Conservation (phyloP, 805 yeast genomes). For the Candida succiphila region DNA sequence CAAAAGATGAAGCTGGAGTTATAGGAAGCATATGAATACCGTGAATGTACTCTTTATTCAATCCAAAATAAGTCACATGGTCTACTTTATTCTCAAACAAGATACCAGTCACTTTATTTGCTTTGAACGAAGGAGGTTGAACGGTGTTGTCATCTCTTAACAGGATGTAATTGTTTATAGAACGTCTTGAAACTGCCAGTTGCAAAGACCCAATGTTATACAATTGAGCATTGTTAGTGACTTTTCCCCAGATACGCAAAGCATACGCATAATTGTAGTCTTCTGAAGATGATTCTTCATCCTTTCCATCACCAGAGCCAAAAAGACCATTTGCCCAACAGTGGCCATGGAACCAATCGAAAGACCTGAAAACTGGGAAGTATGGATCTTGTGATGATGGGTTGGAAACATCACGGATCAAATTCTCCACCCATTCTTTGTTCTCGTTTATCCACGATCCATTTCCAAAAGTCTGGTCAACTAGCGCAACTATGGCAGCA, state of each 20-base stretch:
- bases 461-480: slow-evolving; percentile 40
- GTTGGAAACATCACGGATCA: slow-evolving; percentile 61
- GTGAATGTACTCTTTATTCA: slow-evolving; percentile 51
- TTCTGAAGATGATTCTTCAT: slow-evolving; percentile 64
- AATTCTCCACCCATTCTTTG: slow-evolving; percentile 47
- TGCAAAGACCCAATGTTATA: slow-evolving; percentile 47
- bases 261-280: slow-evolving; percentile 64
- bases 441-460: slow-evolving; percentile 40
- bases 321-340: slow-evolving; percentile 67
- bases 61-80: slow-evolving; percentile 65
- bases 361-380: slow-evolving; percentile 57
- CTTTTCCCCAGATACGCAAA: slow-evolving; percentile 59
- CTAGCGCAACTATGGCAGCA: slow-evolving; percentile 67
- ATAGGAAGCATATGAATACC: slow-evolving; percentile 76
- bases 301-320: slow-evolving; percentile 56
- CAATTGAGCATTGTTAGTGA: slow-evolving; percentile 42
- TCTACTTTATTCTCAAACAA: slow-evolving; percentile 63
- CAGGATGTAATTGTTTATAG: slow-evolving; percentile 48
- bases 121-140: slow-evolving; percentile 40
- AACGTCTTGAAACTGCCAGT: slow-evolving; percentile 41
- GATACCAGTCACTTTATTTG: slow-evolving; percentile 60
- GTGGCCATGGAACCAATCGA: slow-evolving; percentile 69
- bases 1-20: slow-evolving; percentile 49
- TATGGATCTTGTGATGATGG: slow-evolving; percentile 40
- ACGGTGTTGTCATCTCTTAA: slow-evolving; percentile 36